These are phyloP conservation scores for Blastobotrys niveus DNA, from an alignment of 1,139 yeast genomes.

Conservation along the genomic window DNA sequence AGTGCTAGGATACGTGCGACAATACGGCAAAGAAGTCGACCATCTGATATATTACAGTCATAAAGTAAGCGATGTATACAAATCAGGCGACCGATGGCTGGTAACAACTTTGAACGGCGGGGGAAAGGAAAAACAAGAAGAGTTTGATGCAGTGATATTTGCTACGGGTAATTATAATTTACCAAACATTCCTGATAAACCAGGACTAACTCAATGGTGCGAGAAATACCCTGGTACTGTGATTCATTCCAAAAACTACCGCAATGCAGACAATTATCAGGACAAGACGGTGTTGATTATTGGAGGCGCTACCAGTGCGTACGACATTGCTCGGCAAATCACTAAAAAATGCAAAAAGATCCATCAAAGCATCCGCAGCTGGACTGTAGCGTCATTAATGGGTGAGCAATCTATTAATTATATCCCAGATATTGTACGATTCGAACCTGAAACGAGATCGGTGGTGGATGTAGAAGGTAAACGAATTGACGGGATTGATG, in stretches of 20 bases:
- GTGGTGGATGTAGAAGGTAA: slow-evolving; percentile 21
- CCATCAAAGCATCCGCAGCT: slow-evolving; percentile 44
- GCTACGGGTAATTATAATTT: slow-evolving; percentile 55
- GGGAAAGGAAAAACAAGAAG: slow-evolving; percentile 21
- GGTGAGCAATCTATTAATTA: slow-evolving; percentile 30
- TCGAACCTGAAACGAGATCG: slow-evolving; percentile 13
- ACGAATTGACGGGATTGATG: slow-evolving; percentile 38
- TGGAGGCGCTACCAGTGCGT: slow-evolving; percentile 60
- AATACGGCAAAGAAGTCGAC: slow-evolving; percentile 42
- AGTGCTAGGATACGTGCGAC: slow-evolving; percentile 44
- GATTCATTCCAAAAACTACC: slow-evolving; percentile 55
- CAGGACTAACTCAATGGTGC: slow-evolving; percentile 50
- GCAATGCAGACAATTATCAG: slow-evolving; percentile 40
- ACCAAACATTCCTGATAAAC: slow-evolving; percentile 50
- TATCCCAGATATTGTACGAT: slow-evolving; percentile 13
- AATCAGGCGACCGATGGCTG: slow-evolving; percentile 39
- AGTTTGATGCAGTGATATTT: slow-evolving; percentile 50
- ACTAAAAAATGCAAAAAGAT: slow-evolving; percentile 39
- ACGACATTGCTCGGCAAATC: slow-evolving; percentile 52
- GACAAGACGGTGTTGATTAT: slow-evolving; percentile 47
- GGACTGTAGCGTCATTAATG: slow-evolving; percentile 44
- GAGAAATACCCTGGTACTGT: slow-evolving; percentile 43
- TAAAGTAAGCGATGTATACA: slow-evolving; percentile 34
- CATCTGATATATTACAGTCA: slow-evolving; percentile 36
- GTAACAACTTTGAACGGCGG: slow-evolving; percentile 24